Conservation (phyloP, 1,139 yeast species). For the Suhomyces terraborum region DNA sequence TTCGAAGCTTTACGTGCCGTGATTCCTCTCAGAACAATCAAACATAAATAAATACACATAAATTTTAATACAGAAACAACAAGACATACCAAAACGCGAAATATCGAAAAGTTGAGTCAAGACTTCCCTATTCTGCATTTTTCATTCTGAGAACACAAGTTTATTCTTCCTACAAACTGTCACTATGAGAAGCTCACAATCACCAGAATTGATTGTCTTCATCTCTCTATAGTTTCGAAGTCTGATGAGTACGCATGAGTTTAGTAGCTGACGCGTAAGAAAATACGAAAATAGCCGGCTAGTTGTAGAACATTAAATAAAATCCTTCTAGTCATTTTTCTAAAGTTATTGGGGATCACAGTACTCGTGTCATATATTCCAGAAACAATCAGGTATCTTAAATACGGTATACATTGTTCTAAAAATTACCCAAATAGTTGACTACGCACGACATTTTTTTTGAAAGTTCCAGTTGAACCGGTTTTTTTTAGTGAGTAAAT, state of each 20-base stretch:
- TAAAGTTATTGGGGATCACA: too few species aligned
- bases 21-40: background rate
- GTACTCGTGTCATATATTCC: too few species aligned
- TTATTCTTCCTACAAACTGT: too few species aligned
- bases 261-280: too few species aligned
- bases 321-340: too few species aligned
- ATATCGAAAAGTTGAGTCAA: background rate
- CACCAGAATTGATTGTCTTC: too few species aligned
- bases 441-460: slow-evolving; percentile 1
- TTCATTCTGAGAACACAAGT: background rate
- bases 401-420: too few species aligned
- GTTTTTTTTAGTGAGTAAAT: slow-evolving; percentile 1
- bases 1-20: slow-evolving; percentile 54
- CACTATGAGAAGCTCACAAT: too few species aligned
- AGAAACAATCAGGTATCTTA: too few species aligned
- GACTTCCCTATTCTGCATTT: background rate
- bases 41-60: background rate
- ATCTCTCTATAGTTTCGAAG: too few species aligned
- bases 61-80: background rate
- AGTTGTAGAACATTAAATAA: background rate
- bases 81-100: background rate
- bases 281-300: too few species aligned
- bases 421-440: background rate
- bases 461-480: slow-evolving; percentile 1
- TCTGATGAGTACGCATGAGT: too few species aligned